Base-by-base conservation (phyloP, 2,329 filamentous ascomycete genomes). In the Neurospora crassa region DNA sequence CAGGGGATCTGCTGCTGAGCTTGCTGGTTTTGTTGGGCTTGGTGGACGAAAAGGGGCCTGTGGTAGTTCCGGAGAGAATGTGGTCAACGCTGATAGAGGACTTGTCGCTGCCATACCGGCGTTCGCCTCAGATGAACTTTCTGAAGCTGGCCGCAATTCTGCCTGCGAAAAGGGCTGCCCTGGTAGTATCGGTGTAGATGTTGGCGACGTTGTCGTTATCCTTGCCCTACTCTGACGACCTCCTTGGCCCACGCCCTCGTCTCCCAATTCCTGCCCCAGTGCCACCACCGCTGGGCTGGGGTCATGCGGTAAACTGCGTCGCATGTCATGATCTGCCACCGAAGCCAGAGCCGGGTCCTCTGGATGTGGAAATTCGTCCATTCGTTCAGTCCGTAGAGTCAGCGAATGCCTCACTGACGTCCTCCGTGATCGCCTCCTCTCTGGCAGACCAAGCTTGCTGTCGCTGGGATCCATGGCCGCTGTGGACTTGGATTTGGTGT, bases 1-100 rank as follows among this genome's bases (percentile, higher is more conserved):
- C 18, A 88, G 81, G 18, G 85, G 84, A 72, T 88, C 86, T 63
- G 29, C 29, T 34, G 29, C 29, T 37, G 53, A 73, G 53, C 53
- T 37, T 34, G 53, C 29, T 37, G 14, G 53, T 63, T 63, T 63
- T 63, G 53, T 63, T 37, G 53, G 53, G 53, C 53, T 63, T 63
- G 53, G 53, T 8, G 53, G 53, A 63, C 53, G 53, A 63, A 63
- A 24, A 37, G 29, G 29, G 53, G 24, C 53, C 53, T 37, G 53
- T 63, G 53, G 16, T 29, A 34, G 16, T 63, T 63, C 53, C 29
- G 53, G 53, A 37, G 29, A 37, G 7, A 11, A 10, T 63, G 53
- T 29, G 24, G 24, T n/a, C 14, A 37, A 37, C 24, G 34, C 24
- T 11, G 29, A 37, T 34, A 37, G 29, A 34, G 29, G 29, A 37